Evolutionary conservation across 2,329 filamentous ascomycete species (phyloP).

Genomic region (Venturia nashicola): DNA sequence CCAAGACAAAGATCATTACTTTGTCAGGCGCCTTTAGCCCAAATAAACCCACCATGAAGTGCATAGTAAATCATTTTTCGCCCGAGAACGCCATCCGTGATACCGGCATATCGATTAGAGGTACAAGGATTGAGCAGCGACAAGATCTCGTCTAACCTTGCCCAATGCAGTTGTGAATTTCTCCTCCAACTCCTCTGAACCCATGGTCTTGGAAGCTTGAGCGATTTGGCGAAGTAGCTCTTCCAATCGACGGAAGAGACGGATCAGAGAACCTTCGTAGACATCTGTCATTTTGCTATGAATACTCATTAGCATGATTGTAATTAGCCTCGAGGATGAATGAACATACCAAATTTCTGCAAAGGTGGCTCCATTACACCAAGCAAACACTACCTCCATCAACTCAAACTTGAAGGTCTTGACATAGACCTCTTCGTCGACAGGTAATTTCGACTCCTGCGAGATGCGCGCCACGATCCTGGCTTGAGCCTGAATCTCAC

Average conservation of each 20-base stretch:
- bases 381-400: conserved; percentile 91
- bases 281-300: conserved; percentile 95
- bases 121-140: conserved; percentile 88
- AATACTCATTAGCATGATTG: no score
- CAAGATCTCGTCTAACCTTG: conserved; percentile 86
- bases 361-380: conserved; percentile 84
- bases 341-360: conserved; percentile 79
- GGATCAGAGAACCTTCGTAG: conserved; percentile 92
- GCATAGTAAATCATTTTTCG: neutral
- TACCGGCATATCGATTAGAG: conserved; percentile 39
- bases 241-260: conserved; percentile 88
- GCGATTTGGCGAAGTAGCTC: conserved; percentile 91
- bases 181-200: conserved; percentile 79
- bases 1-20: neutral
- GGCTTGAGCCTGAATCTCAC: conserved; percentile 79
- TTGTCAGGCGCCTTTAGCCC: neutral
- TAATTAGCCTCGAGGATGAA: neutral
- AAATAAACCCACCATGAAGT: neutral
- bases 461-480: conserved; percentile 84
- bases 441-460: conserved; percentile 79
- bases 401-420: conserved; percentile 84
- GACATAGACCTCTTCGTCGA: conserved; percentile 94
- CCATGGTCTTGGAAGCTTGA: conserved; percentile 95
- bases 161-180: conserved; percentile 81
- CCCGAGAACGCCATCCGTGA: neutral